A percentile compares a stretch with the other conserved stretches of the same genome.
Evolutionary conservation across 306 rosid genomes (phyloP).

Genomic region (Prunus mume): DNA sequence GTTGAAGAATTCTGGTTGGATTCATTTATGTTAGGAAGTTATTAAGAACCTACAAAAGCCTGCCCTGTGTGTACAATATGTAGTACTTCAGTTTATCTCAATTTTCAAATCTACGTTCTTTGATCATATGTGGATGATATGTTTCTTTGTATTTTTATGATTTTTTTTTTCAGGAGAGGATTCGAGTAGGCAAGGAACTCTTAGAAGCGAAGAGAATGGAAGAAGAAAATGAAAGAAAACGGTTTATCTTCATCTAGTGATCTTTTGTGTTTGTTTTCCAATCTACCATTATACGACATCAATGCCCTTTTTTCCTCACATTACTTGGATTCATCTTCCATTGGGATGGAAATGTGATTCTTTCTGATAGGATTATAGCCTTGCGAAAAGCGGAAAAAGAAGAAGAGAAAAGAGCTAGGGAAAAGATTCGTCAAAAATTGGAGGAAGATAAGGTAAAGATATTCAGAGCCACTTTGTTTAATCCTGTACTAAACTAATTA

Average conservation of each 20-base stretch:
- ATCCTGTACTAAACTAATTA: background rate
- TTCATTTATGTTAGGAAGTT: background rate
- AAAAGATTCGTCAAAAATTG: constrained; percentile 85
- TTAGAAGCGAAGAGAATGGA: constrained; percentile 95
- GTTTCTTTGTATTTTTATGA: constrained; percentile 11
- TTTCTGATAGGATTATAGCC: constrained; percentile 66
- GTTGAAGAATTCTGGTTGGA: background rate
- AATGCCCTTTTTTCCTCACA: background rate
- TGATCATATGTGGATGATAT: background rate
- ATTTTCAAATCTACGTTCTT: background rate
- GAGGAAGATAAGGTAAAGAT: constrained; percentile 88
- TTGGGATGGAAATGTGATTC: constrained; percentile 19
- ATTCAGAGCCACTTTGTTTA: background rate
- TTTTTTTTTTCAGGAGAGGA: constrained; percentile 69
- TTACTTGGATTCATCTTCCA: background rate
- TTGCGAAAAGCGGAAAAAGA: constrained; percentile 96
- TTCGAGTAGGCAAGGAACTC: constrained; percentile 93
- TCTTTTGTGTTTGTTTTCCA: constrained; percentile 16
- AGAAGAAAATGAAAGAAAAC: constrained; percentile 90
- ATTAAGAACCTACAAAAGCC: background rate
- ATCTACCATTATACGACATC: background rate
- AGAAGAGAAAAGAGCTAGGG: constrained; percentile 93
- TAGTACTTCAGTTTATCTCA: background rate
- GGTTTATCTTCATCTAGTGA: constrained; percentile 45
- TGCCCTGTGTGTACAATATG: background rate